These are phyloP conservation scores for Sphagnum tenellum DNA, from an alignment of 225 moss, liverwort and hornwort species.

Conservation along the genomic window DNA sequence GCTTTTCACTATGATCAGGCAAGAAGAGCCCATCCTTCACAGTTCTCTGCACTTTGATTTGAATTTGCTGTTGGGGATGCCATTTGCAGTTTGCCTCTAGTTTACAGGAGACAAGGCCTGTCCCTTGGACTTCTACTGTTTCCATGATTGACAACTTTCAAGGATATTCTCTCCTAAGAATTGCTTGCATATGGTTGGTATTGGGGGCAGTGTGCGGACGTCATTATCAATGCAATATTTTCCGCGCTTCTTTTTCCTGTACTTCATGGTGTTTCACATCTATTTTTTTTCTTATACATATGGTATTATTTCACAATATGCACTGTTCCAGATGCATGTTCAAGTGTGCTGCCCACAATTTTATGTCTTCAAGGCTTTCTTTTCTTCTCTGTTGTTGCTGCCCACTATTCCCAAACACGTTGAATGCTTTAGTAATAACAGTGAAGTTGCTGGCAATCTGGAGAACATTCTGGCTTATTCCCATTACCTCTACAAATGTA, in stretches of 20 bases:
- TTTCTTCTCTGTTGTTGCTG: background rate
- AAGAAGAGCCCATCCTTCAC: background rate
- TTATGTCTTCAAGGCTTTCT: background rate
- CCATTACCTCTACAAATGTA: background rate
- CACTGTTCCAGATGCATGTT: background rate
- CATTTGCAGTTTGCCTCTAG: no score
- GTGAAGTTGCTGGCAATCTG: background rate
- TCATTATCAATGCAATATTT: conserved; percentile 88
- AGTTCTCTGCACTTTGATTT: no score
- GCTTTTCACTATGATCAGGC: conserved; percentile 99
- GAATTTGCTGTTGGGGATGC: no score
- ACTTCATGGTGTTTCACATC: conserved; percentile 73
- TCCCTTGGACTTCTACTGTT: no score
- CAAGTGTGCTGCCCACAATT: background rate
- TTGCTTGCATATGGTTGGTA: background rate
- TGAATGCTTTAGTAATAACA: no score
- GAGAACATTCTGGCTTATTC: background rate
- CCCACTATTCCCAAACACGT: background rate
- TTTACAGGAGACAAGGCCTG: no score
- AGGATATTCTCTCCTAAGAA: no score
- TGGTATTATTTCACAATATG: conserved; percentile 37
- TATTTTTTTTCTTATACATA: conserved; percentile 97
- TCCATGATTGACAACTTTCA: no score
- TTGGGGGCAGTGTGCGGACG: conserved; percentile 64
- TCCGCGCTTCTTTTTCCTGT: conserved; percentile 54